Percentiles rank a stretch among this genome's conserved stretches.
These are phyloP conservation scores for Ceratobasidium sp. DNA, from an alignment of 1,284 basidiomycete genomes.

Conservation along the genomic window DNA sequence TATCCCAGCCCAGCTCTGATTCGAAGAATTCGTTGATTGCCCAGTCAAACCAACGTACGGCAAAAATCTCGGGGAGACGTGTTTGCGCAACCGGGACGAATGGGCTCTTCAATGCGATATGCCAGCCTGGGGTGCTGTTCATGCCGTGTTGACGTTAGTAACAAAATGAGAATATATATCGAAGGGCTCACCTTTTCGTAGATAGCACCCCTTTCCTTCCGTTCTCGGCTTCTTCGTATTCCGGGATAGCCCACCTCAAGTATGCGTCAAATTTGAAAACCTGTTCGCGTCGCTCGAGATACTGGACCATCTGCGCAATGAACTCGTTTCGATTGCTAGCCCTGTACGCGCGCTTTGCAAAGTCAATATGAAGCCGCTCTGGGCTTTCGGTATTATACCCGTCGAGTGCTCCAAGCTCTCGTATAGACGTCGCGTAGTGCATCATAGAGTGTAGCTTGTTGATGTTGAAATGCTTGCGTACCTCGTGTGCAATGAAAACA, in stretches of 20 bases:
- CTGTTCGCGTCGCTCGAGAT: background rate
- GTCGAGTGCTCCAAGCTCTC: constrained; percentile 25
- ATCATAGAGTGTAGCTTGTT: constrained; percentile 33
- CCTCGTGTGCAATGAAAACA: constrained; percentile 47
- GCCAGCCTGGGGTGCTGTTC: no score
- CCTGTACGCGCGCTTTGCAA: constrained; percentile 34
- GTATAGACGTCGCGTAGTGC: constrained; percentile 28
- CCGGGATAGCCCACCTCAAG: constrained; percentile 7
- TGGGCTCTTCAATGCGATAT: no score
- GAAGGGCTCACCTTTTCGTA: no score
- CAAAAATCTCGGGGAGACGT: no score
- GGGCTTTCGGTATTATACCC: constrained; percentile 39
- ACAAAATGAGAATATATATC: no score
- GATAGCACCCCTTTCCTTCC: no score
- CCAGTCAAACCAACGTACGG: no score
- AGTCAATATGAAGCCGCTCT: constrained; percentile 38
- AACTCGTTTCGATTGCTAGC: constrained; percentile 24
- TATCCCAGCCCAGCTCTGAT: no score
- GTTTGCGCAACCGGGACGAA: no score
- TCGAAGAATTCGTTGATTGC: no score
- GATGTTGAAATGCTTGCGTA: background rate
- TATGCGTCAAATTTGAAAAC: background rate
- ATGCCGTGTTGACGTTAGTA: no score
- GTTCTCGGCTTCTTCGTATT: no score
- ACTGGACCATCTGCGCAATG: constrained; percentile 33